Percentiles rank a stretch among this genome's conserved stretches.
phyloP scores from a whole-genome alignment of 306 rosid species.

The Begonia loranthoides region DNA sequence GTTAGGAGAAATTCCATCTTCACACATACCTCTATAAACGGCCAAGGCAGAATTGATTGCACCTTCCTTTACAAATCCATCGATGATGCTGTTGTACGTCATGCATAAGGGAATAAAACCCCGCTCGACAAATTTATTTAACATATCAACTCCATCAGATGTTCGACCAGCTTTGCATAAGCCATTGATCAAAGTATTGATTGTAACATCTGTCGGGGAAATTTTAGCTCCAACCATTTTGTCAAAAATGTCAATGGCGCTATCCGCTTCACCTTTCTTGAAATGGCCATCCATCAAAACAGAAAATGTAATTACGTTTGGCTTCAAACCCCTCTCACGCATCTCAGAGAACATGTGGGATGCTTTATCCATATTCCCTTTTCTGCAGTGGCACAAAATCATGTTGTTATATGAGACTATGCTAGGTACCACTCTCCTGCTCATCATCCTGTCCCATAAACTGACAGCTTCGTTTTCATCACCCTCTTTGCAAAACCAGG shows the following conservation, averaged over 20 bases:
- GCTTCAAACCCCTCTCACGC: constrained; percentile 41
- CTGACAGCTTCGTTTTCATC: constrained; percentile 39
- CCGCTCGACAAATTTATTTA: constrained; percentile 27
- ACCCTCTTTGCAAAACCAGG: constrained; percentile 37
- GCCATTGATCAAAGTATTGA: constrained; percentile 39
- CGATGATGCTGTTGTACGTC: constrained; percentile 52
- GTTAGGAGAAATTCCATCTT: constrained; percentile 41
- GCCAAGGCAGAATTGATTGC: constrained; percentile 32
- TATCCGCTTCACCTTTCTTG: constrained; percentile 31
- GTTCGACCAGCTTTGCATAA: constrained; percentile 62
- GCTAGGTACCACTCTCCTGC: constrained; percentile 34
- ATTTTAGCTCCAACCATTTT: constrained; percentile 45
- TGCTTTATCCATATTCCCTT: constrained; percentile 40
- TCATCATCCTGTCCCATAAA: constrained; percentile 45
- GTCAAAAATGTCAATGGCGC: constrained; percentile 34
- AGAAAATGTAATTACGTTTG: constrained; percentile 37
- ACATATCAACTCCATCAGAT: constrained; percentile 29
- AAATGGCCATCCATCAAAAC: constrained; percentile 47
- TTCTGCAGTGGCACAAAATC: constrained; percentile 51
- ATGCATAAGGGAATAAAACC: constrained; percentile 42
- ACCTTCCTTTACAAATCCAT: constrained; percentile 59
- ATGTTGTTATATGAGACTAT: constrained; percentile 49
- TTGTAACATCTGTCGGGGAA: constrained; percentile 35
- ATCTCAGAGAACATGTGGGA: constrained; percentile 27
- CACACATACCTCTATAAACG: constrained; percentile 40